Evolutionary conservation across 805 yeast genomes (phyloP).

Genomic region (Metschnikowia picachoensis): DNA sequence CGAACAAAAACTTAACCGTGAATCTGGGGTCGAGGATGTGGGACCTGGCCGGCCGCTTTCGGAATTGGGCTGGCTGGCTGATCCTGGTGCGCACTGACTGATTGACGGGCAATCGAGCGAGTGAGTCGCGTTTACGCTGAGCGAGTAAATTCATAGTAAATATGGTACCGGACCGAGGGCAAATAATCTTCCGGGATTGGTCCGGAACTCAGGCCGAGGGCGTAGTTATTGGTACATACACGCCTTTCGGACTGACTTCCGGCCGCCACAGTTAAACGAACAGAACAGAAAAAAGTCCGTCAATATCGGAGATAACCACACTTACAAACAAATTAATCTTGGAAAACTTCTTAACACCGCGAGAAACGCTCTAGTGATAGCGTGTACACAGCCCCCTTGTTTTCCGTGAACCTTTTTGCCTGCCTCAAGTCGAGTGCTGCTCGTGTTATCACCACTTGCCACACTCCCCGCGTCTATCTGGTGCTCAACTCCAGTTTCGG

Average conservation of each 20-base stretch:
- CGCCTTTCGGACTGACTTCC: conserved; percentile 6
- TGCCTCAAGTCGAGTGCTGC: neutral
- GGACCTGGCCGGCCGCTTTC: conserved; percentile 1
- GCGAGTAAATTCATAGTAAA: conserved; percentile 2
- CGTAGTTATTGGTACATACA: conserved; percentile 14
- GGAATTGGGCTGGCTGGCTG: conserved; percentile 8
- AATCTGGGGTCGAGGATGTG: neutral
- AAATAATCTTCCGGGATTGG: conserved; percentile 11
- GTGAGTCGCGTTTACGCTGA: conserved; percentile 4
- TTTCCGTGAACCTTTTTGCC: neutral
- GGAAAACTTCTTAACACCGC: neutral
- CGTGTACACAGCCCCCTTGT: neutral
- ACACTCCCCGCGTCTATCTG: conserved; percentile 7
- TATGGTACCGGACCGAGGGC: conserved; percentile 13
- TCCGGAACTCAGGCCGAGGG: conserved; percentile 13
- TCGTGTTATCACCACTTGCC: neutral
- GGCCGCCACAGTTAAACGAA: neutral
- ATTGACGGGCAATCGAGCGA: neutral
- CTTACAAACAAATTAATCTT: neutral
- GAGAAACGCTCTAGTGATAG: neutral
- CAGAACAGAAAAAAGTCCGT: neutral
- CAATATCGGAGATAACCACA: neutral
- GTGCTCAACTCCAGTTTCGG: neutral
- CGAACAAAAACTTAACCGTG: too few relatives aligned
- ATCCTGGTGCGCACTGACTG: neutral